Evolutionary conservation across 78 protist species (phyloP).

Genomic region (Andalucia godoyi): DNA sequence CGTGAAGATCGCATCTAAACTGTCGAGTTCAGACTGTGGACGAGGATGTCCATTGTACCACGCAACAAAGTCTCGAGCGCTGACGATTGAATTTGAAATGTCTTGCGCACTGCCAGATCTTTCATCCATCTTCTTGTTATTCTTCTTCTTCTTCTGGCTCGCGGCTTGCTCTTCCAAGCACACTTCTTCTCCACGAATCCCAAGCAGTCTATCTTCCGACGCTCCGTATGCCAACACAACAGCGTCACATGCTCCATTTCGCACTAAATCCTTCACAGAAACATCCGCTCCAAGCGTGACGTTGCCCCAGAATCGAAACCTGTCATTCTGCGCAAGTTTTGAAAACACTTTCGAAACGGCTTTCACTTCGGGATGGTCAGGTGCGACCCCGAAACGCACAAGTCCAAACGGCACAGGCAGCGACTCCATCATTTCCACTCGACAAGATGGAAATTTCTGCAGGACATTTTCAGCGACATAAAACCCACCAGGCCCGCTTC

Average conservation of each 20-base stretch:
- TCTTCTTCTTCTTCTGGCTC: too few species aligned
- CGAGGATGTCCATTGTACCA: slow-evolving; percentile 70
- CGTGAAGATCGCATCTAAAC: too few species aligned
- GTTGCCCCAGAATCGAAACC: slow-evolving; percentile 10
- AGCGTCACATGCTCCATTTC: slow-evolving; percentile 13
- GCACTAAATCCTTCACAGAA: slow-evolving; percentile 3
- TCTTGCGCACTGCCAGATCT: too few species aligned
- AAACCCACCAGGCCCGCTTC: slow-evolving; percentile 51
- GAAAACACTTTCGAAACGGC: slow-evolving; percentile 1
- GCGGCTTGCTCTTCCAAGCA: too few species aligned
- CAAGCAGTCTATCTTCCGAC: slow-evolving; percentile 5
- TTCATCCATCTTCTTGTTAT: too few species aligned
- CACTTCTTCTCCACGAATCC: slow-evolving; percentile 13
- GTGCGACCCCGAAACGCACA: slow-evolving; percentile 74
- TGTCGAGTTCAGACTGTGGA: too few species aligned
- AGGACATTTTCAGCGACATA: slow-evolving; percentile 26
- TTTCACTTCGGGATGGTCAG: slow-evolving; percentile 67
- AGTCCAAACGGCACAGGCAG: slow-evolving; percentile 67
- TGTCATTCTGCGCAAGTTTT: background rate
- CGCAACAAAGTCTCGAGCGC: slow-evolving; percentile 55
- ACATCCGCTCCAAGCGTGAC: slow-evolving; percentile 11
- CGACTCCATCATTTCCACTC: slow-evolving; percentile 44
- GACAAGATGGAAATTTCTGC: background rate
- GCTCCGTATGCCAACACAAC: slow-evolving; percentile 59
- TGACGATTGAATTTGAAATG: too few species aligned